Evolutionary conservation across 1,284 basidiomycete genomes (phyloP).

Genomic region (Porogramme epimiltina): DNA sequence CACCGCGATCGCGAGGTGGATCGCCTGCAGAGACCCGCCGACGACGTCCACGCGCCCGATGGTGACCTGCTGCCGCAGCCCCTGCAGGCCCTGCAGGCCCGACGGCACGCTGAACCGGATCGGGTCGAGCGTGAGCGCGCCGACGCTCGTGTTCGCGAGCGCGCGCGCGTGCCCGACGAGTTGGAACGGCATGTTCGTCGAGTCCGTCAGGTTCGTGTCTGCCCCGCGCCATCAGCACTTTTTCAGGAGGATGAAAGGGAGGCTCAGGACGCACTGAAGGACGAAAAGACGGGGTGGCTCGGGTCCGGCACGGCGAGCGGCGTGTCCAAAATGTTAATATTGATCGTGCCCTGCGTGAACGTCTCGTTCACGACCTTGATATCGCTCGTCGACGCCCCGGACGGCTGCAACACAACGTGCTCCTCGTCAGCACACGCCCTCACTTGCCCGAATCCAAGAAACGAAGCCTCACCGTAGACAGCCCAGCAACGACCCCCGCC

Average conservation of each 20-base stretch:
- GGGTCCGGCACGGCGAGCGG: conserved; percentile 51
- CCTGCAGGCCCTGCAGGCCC: conserved; percentile 62
- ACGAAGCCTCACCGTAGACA: conserved; percentile 42
- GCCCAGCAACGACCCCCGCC: conserved; percentile 51
- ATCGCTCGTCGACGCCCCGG: conserved; percentile 59
- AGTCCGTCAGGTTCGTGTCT: conserved; percentile 57
- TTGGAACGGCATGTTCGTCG: conserved; percentile 49
- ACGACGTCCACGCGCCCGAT: conserved; percentile 71
- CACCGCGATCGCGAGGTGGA: conserved; percentile 59
- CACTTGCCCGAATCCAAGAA: conserved; percentile 5
- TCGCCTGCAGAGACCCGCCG: conserved; percentile 66
- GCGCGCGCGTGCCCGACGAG: conserved; percentile 68
- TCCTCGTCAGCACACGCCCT: background rate
- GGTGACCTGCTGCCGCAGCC: conserved; percentile 57
- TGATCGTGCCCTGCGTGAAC: conserved; percentile 67
- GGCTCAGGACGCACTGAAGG: conserved; percentile 50
- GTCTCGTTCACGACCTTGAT: conserved; percentile 52
- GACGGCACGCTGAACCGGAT: conserved; percentile 80
- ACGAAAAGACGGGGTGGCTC: conserved; percentile 53
- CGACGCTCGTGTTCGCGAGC: conserved; percentile 68
- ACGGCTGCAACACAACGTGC: conserved; percentile 40
- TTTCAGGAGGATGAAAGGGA: background rate
- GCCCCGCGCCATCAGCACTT: background rate
- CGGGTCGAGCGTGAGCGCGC: conserved; percentile 68
- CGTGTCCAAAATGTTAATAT: conserved; percentile 64